Evolutionary conservation across 768 basidiomycete genomes (phyloP), one percentile per base, ranked within the genome.

Genomic region (Russula ochroleuca): DNA sequence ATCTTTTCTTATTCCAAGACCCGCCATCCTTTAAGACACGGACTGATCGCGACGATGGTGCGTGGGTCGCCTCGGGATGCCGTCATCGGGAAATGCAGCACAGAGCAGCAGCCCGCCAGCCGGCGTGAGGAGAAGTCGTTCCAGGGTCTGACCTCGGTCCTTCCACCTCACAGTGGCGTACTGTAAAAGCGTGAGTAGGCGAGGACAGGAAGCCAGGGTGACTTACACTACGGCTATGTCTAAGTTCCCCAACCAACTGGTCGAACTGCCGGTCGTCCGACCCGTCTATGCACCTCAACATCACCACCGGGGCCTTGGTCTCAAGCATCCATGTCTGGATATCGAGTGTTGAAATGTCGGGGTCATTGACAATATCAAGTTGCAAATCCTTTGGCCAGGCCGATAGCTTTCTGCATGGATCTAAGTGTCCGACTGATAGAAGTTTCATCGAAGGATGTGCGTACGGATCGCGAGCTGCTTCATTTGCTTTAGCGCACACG

Each of bases 41-140:
- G 9, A 43, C 5, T 14, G 5, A 11, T 8, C 31, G 23, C 25
- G 13, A 37, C 48, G 9, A 23, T 17, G 40, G 15, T 13, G 7
- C 35, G 28, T 62, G 0, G 56, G 51, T 19, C 49, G 19, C 37
- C 59, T 43, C 15, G 45, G 4, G 11, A 57, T 53, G 7, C 50
- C 59, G 7, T 49, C 53, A 14, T 54, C n/a, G 0, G 60, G 60
- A 23, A 67, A 53, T 35, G 40, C 48, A 21, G 53, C 41, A 6
- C 56, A 63, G 28, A 65, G 54, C 2, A 64, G 28, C 19, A 31
- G 19, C 5, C 33, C 15, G 5, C 40, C 40, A 33, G 52, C n/a
- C 15, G 63, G 50, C 37, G 45, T 23, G 21, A 67, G 56, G 51
- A 61, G 50, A 51, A 65, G 51, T 33, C 64, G 9, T 19, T 13